These are phyloP conservation scores for Sugiyamaella xylanicola DNA, from an alignment of 1,139 yeast species.

Conservation along the genomic window DNA sequence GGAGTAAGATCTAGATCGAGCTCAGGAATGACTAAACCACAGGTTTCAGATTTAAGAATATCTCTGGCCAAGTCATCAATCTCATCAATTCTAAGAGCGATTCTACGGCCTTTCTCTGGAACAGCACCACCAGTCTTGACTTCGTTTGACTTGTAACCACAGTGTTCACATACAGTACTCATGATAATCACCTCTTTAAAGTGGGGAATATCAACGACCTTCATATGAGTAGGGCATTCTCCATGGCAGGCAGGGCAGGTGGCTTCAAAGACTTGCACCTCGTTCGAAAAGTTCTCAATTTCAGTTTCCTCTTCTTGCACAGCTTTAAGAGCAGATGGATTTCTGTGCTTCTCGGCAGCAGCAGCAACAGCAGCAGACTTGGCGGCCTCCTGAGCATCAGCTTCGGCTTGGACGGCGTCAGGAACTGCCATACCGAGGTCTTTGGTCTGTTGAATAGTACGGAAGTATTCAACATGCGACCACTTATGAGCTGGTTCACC, in stretches of 20 bases:
- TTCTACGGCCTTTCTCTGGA: constrained; percentile 79
- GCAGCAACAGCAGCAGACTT: constrained; percentile 29
- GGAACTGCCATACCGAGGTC: constrained; percentile 82
- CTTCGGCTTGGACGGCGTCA: constrained; percentile 59
- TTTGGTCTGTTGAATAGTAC: constrained; percentile 89
- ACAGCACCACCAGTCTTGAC: constrained; percentile 98
- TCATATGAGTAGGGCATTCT: constrained; percentile 92
- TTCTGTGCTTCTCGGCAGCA: constrained; percentile 36
- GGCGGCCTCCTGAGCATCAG: constrained; percentile 42
- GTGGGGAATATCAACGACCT: constrained; percentile 94
- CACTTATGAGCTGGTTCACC: constrained; percentile 90
- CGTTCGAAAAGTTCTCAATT: constrained; percentile 81
- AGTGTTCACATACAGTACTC: constrained; percentile 89
- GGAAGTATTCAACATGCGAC: constrained; percentile 78
- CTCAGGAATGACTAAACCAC: constrained; percentile 85
- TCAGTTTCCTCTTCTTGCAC: constrained; percentile 51
- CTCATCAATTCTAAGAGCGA: constrained; percentile 77
- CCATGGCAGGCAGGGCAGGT: constrained; percentile 87
- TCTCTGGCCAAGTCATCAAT: constrained; percentile 95
- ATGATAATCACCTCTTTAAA: constrained; percentile 95
- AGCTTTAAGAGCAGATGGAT: constrained; percentile 36
- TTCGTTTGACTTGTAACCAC: constrained; percentile 97
- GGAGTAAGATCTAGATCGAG: constrained; percentile 87
- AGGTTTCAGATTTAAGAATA: constrained; percentile 90
- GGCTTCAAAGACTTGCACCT: constrained; percentile 90